phyloP scores from a whole-genome alignment of 305 asterid species.

The Salvia sclarea region DNA sequence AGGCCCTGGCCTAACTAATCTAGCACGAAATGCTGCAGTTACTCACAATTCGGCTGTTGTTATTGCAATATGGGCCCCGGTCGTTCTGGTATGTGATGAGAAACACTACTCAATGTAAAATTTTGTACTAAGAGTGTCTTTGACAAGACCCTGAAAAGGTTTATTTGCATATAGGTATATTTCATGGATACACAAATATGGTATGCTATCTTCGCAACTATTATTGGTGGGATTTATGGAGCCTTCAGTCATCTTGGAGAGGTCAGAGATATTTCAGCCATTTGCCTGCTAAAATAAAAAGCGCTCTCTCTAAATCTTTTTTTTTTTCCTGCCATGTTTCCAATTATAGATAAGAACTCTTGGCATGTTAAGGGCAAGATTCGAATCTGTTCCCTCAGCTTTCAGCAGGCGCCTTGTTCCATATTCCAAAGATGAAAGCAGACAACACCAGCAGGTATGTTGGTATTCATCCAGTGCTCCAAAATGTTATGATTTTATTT shows the following conservation, averaged over 20 bases:
- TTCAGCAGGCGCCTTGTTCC: conserved; percentile 91
- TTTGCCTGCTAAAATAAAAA: conserved; percentile 22
- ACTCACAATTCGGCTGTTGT: conserved; percentile 80
- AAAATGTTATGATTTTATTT: conserved; percentile 1
- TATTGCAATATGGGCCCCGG: conserved; percentile 91
- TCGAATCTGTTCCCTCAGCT: conserved; percentile 88
- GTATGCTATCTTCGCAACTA: conserved; percentile 89
- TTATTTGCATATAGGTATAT: conserved; percentile 64
- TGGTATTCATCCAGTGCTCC: conserved; percentile 24
- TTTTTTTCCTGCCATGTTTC: conserved; percentile 25
- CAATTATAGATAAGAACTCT: conserved; percentile 86
- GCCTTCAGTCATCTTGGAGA: conserved; percentile 99
- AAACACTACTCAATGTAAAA: conserved; percentile 10
- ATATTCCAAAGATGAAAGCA: conserved; percentile 56
- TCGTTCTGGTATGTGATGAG: conserved; percentile 66
- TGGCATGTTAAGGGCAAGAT: conserved; percentile 96
- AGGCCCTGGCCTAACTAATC: conserved; percentile 32
- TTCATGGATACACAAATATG: conserved; percentile 98
- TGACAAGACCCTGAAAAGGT: conserved; percentile 32
- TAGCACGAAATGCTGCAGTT: conserved; percentile 56
- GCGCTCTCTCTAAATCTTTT: conserved; percentile 5
- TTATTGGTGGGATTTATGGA: conserved; percentile 93
- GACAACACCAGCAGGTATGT: conserved; percentile 53
- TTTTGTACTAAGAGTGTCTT: conserved; percentile 20
- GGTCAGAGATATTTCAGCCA: conserved; percentile 51